Conservation (phyloP, 129 eudicot genomes). For the Pseudognaphalium luteoalbum region DNA sequence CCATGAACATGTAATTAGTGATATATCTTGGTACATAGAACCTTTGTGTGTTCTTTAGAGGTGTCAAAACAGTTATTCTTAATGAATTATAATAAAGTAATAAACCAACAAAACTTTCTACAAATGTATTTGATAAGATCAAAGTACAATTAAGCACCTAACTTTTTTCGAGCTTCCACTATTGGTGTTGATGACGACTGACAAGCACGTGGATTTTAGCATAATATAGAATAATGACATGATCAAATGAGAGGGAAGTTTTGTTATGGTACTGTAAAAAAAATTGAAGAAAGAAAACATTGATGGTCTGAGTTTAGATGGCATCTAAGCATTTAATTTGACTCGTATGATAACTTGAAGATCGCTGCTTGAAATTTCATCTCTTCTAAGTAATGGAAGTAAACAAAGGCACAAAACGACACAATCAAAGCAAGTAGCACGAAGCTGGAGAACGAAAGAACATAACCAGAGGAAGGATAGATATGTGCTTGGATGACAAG, state of each 20-base stretch:
- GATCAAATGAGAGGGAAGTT: background rate
- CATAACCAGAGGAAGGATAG: no score
- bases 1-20: constrained; percentile 23
- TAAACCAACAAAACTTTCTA: background rate
- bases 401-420: no score
- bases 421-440: no score
- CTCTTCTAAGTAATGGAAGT: no score
- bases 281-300: background rate
- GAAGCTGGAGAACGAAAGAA: no score
- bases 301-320: background rate
- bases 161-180: background rate
- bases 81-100: background rate
- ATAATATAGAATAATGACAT: background rate
- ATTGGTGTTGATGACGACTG: background rate
- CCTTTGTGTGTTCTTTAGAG: background rate
- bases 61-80: background rate
- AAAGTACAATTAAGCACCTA: background rate
- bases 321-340: background rate
- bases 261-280: background rate
- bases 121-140: background rate
- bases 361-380: background rate
- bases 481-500: background rate
- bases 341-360: background rate
- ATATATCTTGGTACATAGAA: constrained; percentile 10
- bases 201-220: background rate